Conservation (phyloP, 2,329 filamentous ascomycete species). For the Sporothrix luriei region DNA sequence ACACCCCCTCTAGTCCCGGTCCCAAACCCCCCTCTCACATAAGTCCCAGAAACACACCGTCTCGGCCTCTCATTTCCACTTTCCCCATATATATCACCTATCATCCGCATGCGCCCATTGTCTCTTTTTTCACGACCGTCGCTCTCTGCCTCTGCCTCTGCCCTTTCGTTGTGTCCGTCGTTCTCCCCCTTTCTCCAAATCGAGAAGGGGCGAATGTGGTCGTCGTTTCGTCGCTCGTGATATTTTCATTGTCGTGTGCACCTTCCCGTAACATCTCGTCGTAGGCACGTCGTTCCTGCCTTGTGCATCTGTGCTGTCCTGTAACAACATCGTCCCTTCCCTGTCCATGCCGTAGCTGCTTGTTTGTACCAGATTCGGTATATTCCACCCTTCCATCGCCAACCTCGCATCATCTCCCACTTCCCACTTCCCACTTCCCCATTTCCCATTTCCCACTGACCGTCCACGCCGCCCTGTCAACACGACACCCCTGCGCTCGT, state of each 20-base stretch:
- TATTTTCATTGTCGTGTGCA: not conserved
- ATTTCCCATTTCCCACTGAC: not conserved
- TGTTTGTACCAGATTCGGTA: not conserved
- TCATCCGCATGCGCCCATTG: constrained; percentile 24
- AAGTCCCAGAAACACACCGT: constrained; percentile 15
- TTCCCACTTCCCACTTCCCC: not conserved
- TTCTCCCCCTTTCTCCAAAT: not conserved
- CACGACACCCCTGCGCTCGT: not conserved
- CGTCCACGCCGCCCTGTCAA: not conserved
- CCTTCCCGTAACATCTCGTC: not conserved
- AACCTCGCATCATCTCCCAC: not conserved
- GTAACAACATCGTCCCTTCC: too few species aligned
- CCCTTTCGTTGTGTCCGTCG: not conserved
- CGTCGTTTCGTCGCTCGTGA: not conserved
- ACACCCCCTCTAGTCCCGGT: constrained; percentile 24
- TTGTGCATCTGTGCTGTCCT: not conserved
- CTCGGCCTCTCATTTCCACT: constrained; percentile 35
- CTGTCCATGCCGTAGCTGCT: not conserved
- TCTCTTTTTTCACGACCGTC: constrained; percentile 13
- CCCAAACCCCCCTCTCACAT: constrained; percentile 23
- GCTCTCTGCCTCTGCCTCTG: not conserved
- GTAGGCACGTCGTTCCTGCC: constrained; percentile 20
- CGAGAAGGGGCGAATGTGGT: constrained; percentile 9
- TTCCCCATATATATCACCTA: constrained; percentile 31
- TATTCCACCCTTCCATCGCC: not conserved